These are phyloP conservation scores for Cryptomeria japonica DNA, from an alignment of 75 land plant species.

Conservation along the genomic window DNA sequence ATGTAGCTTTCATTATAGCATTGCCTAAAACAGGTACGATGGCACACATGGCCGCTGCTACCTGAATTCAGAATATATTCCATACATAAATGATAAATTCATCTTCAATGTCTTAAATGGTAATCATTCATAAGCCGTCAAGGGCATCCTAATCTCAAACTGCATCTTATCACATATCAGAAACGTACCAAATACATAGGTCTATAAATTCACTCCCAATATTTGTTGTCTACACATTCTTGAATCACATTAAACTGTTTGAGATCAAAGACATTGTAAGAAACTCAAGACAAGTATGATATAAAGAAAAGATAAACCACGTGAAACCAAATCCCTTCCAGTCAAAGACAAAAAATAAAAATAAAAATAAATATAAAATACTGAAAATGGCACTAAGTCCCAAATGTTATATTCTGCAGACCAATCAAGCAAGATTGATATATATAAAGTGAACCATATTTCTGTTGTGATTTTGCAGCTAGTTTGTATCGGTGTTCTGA, in stretches of 20 bases:
- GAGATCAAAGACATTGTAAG: not conserved
- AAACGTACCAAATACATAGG: slow-evolving; percentile 1
- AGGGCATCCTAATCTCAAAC: not conserved
- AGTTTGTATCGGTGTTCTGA: not conserved
- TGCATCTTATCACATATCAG: not conserved
- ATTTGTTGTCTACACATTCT: not conserved
- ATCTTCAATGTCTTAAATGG: not conserved
- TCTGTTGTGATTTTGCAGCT: not conserved
- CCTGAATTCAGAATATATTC: slow-evolving; percentile 39
- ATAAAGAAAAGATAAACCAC: not conserved
- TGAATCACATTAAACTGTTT: not conserved
- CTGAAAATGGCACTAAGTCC: not conserved
- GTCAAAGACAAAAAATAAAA: not conserved
- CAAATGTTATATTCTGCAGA: not conserved
- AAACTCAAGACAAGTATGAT: not conserved
- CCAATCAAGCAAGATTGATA: not conserved
- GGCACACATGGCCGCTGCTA: slow-evolving; percentile 93
- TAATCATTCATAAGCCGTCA: not conserved
- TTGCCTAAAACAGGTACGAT: slow-evolving; percentile 74
- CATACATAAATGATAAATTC: not conserved
- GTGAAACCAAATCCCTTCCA: not conserved
- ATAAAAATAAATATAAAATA: no score
- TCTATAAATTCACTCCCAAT: not conserved
- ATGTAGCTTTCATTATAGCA: slow-evolving; percentile 86
- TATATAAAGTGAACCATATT: not conserved